Base-by-base conservation (phyloP, 805 yeast species). In the Blastobotrys mokoenaii region DNA sequence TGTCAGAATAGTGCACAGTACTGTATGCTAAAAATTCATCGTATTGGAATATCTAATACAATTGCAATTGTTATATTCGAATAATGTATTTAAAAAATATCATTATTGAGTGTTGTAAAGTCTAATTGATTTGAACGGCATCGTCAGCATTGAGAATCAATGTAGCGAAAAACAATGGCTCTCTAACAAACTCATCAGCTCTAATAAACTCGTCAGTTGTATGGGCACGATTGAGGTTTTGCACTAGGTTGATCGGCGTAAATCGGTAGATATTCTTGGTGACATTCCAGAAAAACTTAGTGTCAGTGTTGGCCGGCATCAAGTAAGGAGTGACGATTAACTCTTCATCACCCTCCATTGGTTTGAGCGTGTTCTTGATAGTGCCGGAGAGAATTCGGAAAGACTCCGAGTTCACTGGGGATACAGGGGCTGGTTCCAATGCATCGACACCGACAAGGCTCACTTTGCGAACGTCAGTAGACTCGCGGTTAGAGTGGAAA, bases 301-400 rank as follows among this genome's bases (percentile, higher is more conserved):
- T 81, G 54, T 82, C 87, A 8, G 87, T 82, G 62, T 80, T 81
- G 16, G 80, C 87, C 1, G 82, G 68, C 73, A 76, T 73, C 40
- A 81, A 61, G 31, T 72, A 67, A 2, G 86, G 84, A 4, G 80
- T 69, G n/a, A 76, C 69, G 36, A 75, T 58, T 6, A 40, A 12
- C 15, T 40, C 29, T 11, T 29, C 37, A 29, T 29, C 36, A 11
- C 33, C 33, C 33, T 29, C 41, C 17, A 38, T 7, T 3, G 25
- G 29, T 11, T 41, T 22, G 11, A 41, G 22, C 12, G 40, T 25
- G 32, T 22, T 32, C 16, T 29, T 18, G 14, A 41, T 34, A 10
- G 75, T 67, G 9, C 84, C 84, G 0, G 80, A 70, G 45, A 79
- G 71, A 18, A 65, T 54, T 10, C 62, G 62, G 80, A 81, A 79